Percentiles rank a stretch among this genome's conserved stretches.
Evolutionary conservation across 257 asterid genomes (phyloP).

Genomic region (Osmanthus fragrans): DNA sequence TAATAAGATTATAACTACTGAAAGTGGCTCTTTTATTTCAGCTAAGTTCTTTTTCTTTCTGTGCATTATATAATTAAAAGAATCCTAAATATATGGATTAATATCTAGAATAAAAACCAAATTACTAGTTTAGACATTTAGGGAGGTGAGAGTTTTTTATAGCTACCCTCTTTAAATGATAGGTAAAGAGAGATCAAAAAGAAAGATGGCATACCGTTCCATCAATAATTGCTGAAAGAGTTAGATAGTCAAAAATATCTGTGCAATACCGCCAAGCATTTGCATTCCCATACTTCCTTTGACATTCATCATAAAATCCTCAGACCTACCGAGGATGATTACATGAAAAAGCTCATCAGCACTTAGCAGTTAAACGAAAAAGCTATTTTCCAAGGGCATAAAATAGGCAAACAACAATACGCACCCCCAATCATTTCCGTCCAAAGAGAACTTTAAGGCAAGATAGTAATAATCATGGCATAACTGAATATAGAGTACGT

Average conservation of each 20-base stretch:
- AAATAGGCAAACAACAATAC: neutral
- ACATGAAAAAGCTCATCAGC: constrained; percentile 18
- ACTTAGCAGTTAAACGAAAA: constrained; percentile 16
- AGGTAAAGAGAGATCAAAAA: neutral
- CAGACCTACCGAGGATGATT: constrained; percentile 61
- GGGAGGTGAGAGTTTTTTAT: neutral
- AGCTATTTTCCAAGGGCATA: neutral
- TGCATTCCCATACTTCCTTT: constrained; percentile 94
- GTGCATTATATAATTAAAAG: neutral
- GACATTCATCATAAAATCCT: constrained; percentile 99
- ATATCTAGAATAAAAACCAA: neutral
- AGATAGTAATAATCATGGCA: neutral
- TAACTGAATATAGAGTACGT: constrained; percentile 4
- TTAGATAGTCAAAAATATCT: constrained; percentile 94
- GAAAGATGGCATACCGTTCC: constrained; percentile 66
- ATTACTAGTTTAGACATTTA: neutral
- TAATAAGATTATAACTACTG: neutral
- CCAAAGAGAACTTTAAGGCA: constrained; percentile 10
- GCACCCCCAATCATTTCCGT: neutral
- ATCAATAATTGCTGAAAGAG: constrained; percentile 90
- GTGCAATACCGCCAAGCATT: constrained; percentile 99
- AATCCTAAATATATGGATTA: neutral
- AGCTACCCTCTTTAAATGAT: neutral
- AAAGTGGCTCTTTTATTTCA: neutral
- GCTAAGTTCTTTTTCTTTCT: constrained; percentile 2